Base-by-base conservation (phyloP, 495 filamentous ascomycete species). In the Aspergillus heteromorphus region DNA sequence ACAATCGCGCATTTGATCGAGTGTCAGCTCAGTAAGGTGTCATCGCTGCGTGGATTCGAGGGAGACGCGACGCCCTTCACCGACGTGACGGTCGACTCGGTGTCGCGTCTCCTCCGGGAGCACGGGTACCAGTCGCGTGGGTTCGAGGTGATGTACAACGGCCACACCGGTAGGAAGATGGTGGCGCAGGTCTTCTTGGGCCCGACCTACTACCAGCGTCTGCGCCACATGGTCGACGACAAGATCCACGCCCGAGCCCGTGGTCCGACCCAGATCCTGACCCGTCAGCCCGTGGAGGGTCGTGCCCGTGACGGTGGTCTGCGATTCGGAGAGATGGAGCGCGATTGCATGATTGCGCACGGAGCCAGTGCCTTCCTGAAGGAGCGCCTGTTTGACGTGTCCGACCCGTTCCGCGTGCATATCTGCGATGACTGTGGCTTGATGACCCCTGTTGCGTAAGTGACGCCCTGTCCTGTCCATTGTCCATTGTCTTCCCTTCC, bases 261-360 rank as follows among this genome's bases (percentile, higher is more conserved):
- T 68, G 93, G 93, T 17, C 93, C 93, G 7, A 87, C 95, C 23
- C 95, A 97, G 78, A 99, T 99, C 61, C 79, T 99, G 70, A 99
- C 93, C 0, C 80, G 95, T 27, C 93, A 99, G 74, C 93, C 93
- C n/a, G 92, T 97, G 10, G 93, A 99, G 70, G 93, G 93, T 83
- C 84, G 93, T 78, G 95, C 93, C 0, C 81, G 93, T 76, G 93
- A 99, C 70, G 93, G 93, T 80, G 93, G 93, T 76, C 82, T 99
- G 42, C 91, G 93, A 64, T 99, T 99, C 81, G 93, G 93, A 83
- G 93, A 99, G 80, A 99, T 99, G 93, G 93, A 99, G 74, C 92
- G 93, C 70, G 93, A 99, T 82, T 99, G 93, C 74, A 97, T 99
- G 95, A 97, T 99, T 71, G 87, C 95, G 25, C 95, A 99, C 72